Base-by-base conservation (phyloP, 2,329 filamentous ascomycete species). In the Raffaelea deltoideospora region DNA sequence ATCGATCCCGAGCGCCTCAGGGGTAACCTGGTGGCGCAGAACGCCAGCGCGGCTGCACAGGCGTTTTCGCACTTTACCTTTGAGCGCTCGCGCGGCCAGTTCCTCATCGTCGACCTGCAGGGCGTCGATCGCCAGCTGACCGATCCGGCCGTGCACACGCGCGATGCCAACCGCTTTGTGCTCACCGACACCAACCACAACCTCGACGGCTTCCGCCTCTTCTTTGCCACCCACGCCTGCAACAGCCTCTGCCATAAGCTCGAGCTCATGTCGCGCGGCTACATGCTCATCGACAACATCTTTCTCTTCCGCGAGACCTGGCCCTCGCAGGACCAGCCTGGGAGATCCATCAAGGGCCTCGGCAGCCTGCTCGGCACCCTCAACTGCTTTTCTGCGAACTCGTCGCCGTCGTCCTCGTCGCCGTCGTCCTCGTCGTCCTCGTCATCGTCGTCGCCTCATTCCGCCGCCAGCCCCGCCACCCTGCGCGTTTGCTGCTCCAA, bases 11-110 rank as follows among this genome's bases (percentile, higher is more conserved):
- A n/a, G n/a, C n/a, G n/a, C n/a, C n/a, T n/a, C n/a, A n/a, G n/a
- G n/a, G n/a, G n/a, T n/a, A n/a, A n/a, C n/a, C n/a, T n/a, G n/a
- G 52, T 58, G 15, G n/a, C 11, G 18, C 51, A 51, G n/a, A 42
- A 54, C 2, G 46, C 51, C 7, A 17, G 29, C 11, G 32, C 34
- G 4, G 47, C 50, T 2, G 56, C 57, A 0, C 58, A 61, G 30
- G 58, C 56, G 0, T 61, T 61, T 38, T 59, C 55, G 0, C 58
- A 61, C 37, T 61, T 60, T 29, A 59, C 58, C 2, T 61, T 57
- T 31, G 58, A 61, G 46, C 51, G 58, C 1, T 60, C 58, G 0
- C 42, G 42, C 34, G 58, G 57, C n/a, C 38, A 39, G 13, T 50
- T 61, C 23, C 21, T 60, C 1, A 51, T 60, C 8, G 44, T 37